Evolutionary conservation across 257 asterid genomes (phyloP), one percentile per base, ranked within the genome.

Genomic region (Penstemon eatonii): DNA sequence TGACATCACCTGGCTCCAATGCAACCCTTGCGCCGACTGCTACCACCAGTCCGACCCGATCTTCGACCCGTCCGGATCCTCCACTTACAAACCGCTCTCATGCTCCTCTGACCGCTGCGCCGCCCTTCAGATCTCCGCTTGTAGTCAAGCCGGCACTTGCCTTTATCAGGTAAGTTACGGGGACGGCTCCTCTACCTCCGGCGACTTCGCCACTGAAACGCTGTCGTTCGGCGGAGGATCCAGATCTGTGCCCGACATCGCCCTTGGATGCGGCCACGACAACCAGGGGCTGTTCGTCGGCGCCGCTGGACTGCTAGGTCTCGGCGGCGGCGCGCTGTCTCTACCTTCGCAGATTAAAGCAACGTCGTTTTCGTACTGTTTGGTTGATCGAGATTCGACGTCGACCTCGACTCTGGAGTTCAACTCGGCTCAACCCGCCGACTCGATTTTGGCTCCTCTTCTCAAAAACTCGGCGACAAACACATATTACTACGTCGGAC

Each of bases 1-100:
- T 12, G 98, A 92, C 46, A 46, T 92, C 59, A 86, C 71, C 56
- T 92, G 98, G 98, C 79, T 92, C 41, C 96, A 92, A 44, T 89
- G 96, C 69, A 55, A 78, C 18, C 96, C 98, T 3, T 92, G 98
- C 73, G 0, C 47, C 56, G 75, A 72, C 7, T 92, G 96, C 73
- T 89, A 89, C 85, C 65, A 54, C 2, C 96, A 92, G 8, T 0
- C 86, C 51, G 91, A 84, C 73, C 92, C 97, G 8, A 18, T 89
- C 11, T 92, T 54, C 75, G 61, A 79, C 36, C 93, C 98, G 13
- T 15, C 78, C 2, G 18, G 36, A 1, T 92, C 98, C 5, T 40
- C 86, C 25, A 70, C 92, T 0, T 89, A 81, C 78, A 54, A 18
- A 6, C 56, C 73, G 0, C 74, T 92, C 49, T 0, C 83, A 3